phyloP scores from a whole-genome alignment of 2,329 filamentous ascomycete species.

The Pseudopyrenochaeta lycopersici region DNA sequence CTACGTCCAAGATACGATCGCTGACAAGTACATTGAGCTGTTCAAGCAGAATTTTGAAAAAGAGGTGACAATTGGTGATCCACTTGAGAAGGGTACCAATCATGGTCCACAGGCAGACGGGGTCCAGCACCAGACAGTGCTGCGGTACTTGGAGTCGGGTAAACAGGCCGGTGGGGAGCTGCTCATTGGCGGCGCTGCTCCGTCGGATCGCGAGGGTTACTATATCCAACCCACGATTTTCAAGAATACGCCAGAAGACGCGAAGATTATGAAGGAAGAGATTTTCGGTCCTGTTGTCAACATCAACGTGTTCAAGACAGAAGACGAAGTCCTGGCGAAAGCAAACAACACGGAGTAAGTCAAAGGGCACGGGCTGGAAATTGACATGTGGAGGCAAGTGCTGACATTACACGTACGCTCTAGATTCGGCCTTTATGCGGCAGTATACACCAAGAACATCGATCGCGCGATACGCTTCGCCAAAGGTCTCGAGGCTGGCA shows the following conservation, averaged over 20 bases:
- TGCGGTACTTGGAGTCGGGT: slow-evolving; percentile 62
- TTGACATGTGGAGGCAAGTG: slow-evolving; percentile 1
- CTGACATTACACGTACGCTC: slow-evolving; percentile 2
- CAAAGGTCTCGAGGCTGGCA: slow-evolving; percentile 52
- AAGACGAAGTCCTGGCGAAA: slow-evolving; percentile 79
- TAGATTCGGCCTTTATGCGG: slow-evolving; percentile 79
- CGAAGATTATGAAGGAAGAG: slow-evolving; percentile 84
- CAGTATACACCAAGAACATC: slow-evolving; percentile 74
- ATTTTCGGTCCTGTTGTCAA: slow-evolving; percentile 87
- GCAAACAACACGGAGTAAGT: slow-evolving; percentile 77
- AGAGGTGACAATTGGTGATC: slow-evolving; percentile 58
- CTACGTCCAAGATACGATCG: slow-evolving; percentile 64
- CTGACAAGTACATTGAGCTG: slow-evolving; percentile 55
- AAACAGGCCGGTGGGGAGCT: slow-evolving; percentile 68
- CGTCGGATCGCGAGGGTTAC: slow-evolving; percentile 43
- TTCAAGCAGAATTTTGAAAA: slow-evolving; percentile 47
- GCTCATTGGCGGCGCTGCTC: slow-evolving; percentile 38
- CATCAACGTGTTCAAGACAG: slow-evolving; percentile 77
- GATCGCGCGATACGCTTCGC: slow-evolving; percentile 50
- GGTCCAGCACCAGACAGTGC: slow-evolving; percentile 59
- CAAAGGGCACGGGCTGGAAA: background rate
- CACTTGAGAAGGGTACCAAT: slow-evolving; percentile 77
- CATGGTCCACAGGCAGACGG: slow-evolving; percentile 63
- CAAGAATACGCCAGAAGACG: slow-evolving; percentile 76
- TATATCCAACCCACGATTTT: slow-evolving; percentile 80